These are phyloP conservation scores for Clonostachys rhizophaga DNA, from an alignment of 2,329 filamentous ascomycete species.

Conservation along the genomic window DNA sequence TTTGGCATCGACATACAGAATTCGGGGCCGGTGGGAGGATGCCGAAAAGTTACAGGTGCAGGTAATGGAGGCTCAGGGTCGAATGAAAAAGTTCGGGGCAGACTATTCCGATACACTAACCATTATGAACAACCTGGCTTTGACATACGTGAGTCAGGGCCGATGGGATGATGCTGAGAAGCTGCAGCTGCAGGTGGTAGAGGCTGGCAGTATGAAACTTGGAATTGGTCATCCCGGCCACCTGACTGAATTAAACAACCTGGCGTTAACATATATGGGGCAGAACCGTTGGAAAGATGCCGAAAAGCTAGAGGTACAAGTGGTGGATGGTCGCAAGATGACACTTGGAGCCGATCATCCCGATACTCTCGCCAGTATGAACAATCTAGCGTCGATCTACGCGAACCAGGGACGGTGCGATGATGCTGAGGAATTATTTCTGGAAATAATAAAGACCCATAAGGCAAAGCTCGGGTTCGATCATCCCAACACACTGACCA, in stretches of 20 bases:
- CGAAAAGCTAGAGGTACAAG: background rate
- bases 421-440: constrained; percentile 5
- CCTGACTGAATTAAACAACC: background rate
- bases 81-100: background rate
- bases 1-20: background rate
- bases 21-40: constrained; percentile 2
- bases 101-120: background rate
- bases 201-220: constrained; percentile 3
- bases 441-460: constrained; percentile 5
- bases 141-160: background rate
- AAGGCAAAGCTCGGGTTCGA: constrained; percentile 1
- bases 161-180: constrained; percentile 6
- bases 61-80: constrained; percentile 4
- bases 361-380: background rate
- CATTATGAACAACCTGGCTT: background rate
- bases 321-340: constrained; percentile 2
- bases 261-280: background rate
- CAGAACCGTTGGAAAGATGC: constrained; percentile 1
- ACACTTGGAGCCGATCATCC: background rate
- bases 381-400: constrained; percentile 3
- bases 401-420: constrained; percentile 1
- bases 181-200: constrained; percentile 6
- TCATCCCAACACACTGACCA: constrained; percentile 3
- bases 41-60: constrained; percentile 1
- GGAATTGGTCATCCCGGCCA: constrained; percentile 9